phyloP scores from a whole-genome alignment of 2,329 filamentous ascomycete genomes.

The Aspergillus hiratsukae region DNA sequence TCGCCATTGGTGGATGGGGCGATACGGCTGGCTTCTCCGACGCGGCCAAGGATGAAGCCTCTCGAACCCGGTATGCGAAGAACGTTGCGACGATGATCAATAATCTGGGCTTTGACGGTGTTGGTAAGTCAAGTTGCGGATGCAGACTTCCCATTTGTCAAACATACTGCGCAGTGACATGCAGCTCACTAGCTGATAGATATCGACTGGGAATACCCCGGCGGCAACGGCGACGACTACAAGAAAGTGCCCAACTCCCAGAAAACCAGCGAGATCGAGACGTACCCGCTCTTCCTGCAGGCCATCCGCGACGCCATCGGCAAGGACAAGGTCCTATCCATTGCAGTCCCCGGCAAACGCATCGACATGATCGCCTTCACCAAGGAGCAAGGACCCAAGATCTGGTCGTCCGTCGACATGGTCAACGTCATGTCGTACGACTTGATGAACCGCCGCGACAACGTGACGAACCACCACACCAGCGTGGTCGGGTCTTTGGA shows the following conservation, averaged over 20 bases:
- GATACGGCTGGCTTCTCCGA: conserved; percentile 60
- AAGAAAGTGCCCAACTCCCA: conserved; percentile 55
- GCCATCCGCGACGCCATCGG: conserved; percentile 58
- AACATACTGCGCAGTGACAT: no score
- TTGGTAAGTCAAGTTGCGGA: conserved; percentile 38
- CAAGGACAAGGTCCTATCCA: conserved; percentile 56
- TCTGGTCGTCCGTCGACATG: conserved; percentile 59
- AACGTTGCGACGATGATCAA: conserved; percentile 63
- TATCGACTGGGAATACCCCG: conserved; percentile 63
- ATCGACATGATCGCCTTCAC: conserved; percentile 67
- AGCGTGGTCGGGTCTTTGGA: conserved; percentile 54
- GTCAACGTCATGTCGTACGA: conserved; percentile 71
- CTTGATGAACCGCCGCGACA: conserved; percentile 66
- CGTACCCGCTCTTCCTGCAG: conserved; percentile 58
- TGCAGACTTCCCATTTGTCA: neutral
- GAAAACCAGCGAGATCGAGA: conserved; percentile 57
- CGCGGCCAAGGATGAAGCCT: conserved; percentile 50
- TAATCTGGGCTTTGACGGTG: conserved; percentile 60
- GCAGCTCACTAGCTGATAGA: conserved; percentile 38
- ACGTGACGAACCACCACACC: conserved; percentile 59
- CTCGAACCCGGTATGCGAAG: conserved; percentile 56
- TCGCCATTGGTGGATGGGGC: conserved; percentile 73
- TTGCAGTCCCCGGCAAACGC: conserved; percentile 60
- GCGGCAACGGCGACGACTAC: conserved; percentile 66
- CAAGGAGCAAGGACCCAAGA: conserved; percentile 51